A percentile compares a stretch with the other conserved stretches of the same genome.
phyloP scores from a whole-genome alignment of 345 rosid species.

The Xanthoceras sorbifolium region DNA sequence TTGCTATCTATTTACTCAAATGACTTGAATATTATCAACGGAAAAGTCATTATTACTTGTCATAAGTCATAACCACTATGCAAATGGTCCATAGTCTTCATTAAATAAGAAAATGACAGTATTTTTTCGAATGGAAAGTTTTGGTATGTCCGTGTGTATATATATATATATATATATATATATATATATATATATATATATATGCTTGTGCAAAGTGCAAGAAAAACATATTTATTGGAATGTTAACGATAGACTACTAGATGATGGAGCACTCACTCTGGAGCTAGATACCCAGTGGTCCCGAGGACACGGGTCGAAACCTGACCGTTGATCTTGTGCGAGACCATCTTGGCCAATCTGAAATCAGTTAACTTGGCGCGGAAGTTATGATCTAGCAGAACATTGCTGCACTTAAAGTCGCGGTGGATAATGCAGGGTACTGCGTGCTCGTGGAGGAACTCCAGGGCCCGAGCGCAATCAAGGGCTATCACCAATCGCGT shows the following conservation, averaged over 20 bases:
- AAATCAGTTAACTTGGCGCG: constrained; percentile 78
- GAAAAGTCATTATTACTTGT: neutral
- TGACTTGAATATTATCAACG: neutral
- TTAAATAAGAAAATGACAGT: constrained; percentile 38
- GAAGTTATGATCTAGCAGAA: constrained; percentile 60
- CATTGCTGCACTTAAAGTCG: constrained; percentile 75
- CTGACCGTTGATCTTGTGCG: constrained; percentile 77
- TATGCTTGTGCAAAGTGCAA: constrained; percentile 25
- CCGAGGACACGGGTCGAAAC: constrained; percentile 66
- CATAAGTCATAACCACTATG: neutral
- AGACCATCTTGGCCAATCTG: constrained; percentile 73
- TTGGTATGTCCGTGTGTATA: constrained; percentile 20
- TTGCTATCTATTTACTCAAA: neutral
- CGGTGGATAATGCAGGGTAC: constrained; percentile 78
- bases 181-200: too few species aligned
- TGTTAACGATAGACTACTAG: constrained; percentile 13
- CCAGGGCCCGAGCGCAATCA: constrained; percentile 80
- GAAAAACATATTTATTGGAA: constrained; percentile 17
- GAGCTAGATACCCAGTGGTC: constrained; percentile 82
- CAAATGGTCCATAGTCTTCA: neutral
- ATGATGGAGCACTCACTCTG: constrained; percentile 70
- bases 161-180: too few species aligned
- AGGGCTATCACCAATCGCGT: constrained; percentile 77
- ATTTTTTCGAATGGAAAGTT: constrained; percentile 19
- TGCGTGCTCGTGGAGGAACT: constrained; percentile 76